A percentile compares a stretch with the other conserved stretches of the same genome.
Evolutionary conservation across 78 protist species (phyloP).

Genomic region (Neovahlkampfia damariscottae): DNA sequence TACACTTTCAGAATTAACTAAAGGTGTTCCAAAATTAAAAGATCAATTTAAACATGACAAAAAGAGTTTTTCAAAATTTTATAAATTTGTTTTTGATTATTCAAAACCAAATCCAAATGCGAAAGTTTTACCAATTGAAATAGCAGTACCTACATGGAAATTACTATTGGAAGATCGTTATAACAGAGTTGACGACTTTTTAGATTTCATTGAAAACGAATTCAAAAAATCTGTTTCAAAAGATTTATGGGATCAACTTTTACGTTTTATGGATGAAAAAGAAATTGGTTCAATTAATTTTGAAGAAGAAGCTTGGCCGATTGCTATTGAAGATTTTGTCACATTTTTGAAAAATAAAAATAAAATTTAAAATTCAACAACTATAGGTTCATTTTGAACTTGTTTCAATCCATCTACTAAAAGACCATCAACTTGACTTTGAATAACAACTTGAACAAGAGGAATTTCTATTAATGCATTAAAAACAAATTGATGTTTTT

Average conservation of each 20-base stretch:
- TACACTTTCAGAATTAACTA: too few relatives aligned
- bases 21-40: too few relatives aligned
- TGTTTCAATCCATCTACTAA: neutral
- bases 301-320: neutral
- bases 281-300: neutral
- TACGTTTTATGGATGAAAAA: neutral
- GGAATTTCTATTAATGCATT: too few relatives aligned
- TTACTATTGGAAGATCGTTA: neutral
- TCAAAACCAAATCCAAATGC: too few relatives aligned
- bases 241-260: neutral
- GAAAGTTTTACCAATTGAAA: neutral
- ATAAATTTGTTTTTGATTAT: too few relatives aligned
- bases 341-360: neutral
- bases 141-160: constrained; percentile 2
- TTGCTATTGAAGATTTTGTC: neutral
- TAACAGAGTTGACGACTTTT: neutral
- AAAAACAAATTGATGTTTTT: too few relatives aligned
- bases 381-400: neutral
- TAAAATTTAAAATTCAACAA: neutral
- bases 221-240: neutral
- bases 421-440: too few relatives aligned
- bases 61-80: too few relatives aligned
- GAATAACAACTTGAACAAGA: too few relatives aligned
- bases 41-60: too few relatives aligned
- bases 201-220: neutral